phyloP scores from a whole-genome alignment of 148 eudicot genomes.

The Vaccinium myrtillus region DNA sequence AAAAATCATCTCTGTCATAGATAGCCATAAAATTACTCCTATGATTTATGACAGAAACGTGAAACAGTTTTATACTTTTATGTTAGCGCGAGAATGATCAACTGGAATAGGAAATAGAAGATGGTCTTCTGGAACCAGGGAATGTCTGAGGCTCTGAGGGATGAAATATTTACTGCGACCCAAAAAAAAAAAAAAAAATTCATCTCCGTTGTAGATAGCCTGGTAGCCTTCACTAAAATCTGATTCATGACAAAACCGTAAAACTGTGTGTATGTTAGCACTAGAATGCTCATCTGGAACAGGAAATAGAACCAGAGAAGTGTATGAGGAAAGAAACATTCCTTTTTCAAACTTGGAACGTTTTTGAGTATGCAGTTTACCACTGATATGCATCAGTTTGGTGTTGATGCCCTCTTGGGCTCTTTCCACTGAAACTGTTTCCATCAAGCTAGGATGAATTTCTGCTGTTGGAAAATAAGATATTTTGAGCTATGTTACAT shows the following conservation, averaged over 20 bases:
- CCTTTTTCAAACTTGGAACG: background rate
- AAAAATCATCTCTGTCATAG: background rate
- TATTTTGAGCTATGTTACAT: background rate
- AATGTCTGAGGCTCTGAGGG: background rate
- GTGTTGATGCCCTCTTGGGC: background rate
- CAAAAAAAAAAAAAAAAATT: no score
- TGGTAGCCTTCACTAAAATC: background rate
- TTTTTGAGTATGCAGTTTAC: background rate
- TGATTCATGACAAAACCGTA: background rate
- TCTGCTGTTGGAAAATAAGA: background rate
- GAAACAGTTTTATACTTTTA: background rate
- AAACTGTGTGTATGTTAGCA: background rate
- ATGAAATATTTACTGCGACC: background rate
- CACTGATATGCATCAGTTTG: background rate
- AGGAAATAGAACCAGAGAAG: background rate
- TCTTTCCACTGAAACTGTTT: background rate
- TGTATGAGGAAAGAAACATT: background rate
- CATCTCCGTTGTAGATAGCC: background rate
- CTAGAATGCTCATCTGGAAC: background rate
- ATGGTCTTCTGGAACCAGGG: background rate
- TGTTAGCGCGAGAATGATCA: background rate
- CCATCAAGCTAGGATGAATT: background rate
- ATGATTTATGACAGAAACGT: background rate
- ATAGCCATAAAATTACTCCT: background rate
- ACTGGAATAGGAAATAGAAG: background rate